phyloP scores from a whole-genome alignment of 1,139 yeast genomes.

The Tardiomyces depauwii region DNA sequence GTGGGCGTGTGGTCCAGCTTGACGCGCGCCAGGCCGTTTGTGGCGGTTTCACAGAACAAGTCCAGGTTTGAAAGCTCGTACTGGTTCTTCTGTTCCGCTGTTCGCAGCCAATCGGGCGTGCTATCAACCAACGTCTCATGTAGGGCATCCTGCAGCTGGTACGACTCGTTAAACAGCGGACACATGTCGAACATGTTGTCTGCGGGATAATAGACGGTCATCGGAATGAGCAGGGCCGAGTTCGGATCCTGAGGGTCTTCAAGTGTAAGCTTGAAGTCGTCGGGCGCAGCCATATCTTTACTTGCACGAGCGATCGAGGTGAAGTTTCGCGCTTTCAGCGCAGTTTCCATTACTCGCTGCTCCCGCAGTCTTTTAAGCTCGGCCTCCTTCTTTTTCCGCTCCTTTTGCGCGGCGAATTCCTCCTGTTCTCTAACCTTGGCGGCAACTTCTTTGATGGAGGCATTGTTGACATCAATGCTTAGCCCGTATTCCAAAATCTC shows the following conservation, averaged over 20 bases:
- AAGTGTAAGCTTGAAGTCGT: constrained; percentile 33
- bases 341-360: constrained; percentile 7
- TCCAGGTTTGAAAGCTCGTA: constrained; percentile 52
- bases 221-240: constrained; percentile 71
- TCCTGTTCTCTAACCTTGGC: constrained; percentile 25
- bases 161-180: constrained; percentile 64
- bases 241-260: constrained; percentile 67
- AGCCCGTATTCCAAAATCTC: constrained; percentile 56
- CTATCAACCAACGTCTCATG: constrained; percentile 43
- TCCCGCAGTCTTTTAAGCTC: constrained; percentile 16
- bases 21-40: constrained; percentile 78
- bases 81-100: constrained; percentile 39
- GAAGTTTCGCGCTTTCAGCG: constrained; percentile 1
- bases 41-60: constrained; percentile 67
- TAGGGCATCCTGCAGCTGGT: constrained; percentile 62
- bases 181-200: neutral
- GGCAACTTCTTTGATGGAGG: constrained; percentile 30
- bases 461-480: constrained; percentile 44
- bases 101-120: constrained; percentile 21
- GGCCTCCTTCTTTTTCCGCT: constrained; percentile 24
- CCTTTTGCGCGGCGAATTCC: constrained; percentile 20
- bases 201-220: constrained; percentile 64
- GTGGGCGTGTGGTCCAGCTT: constrained; percentile 67
- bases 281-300: constrained; percentile 2
- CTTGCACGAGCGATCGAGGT: neutral